Evolutionary conservation across 345 rosid genomes (phyloP), one percentile per base, ranked within the genome.

Genomic region (Hibiscus syriacus): DNA sequence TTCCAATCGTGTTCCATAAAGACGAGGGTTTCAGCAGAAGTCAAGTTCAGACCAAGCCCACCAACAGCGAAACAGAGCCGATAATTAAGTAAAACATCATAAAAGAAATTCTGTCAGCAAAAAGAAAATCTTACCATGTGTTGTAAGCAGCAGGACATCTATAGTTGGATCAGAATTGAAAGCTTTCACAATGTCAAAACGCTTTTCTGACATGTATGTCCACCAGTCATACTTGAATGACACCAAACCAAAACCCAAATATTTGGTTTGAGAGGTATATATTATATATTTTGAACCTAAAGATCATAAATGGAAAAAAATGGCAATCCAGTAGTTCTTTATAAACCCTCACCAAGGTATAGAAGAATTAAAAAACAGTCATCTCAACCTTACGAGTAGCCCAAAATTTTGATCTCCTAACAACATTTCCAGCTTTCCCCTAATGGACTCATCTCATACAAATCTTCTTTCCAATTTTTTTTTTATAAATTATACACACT

Each of bases 31-130:
- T 94, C 99, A 25, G 99, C 99, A 49, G 99, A 91, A 71, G 99
- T 94, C 85, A 94, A 82, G 80, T 94, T 94, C 83, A 94, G 80
- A 70, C 99, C 98, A 68, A 94, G 99, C 65, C 99, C 99, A 55
- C 99, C 99, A 81, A 94, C 99, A 91, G 80, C 59, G 70, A 60
- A 73, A 71, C 26, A 68, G 12, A 59, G 52, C 64, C 0, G 3
- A 43, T 14, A 43, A 53, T 22, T 26, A 0, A 46, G 25, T 17
- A 71, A 58, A 48, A 48, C 65, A 75, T 45, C 19, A 65, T 10
- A 61, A 30, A 70, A 66, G 58, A 26, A 13, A 64, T 55, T 50
- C n/a, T n/a, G 32, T 64, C 23, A 54, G 66, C 59, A 67, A 32
- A 52, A 57, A 27, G 52, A 32, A 43, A 55, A 45, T 7, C 83